Conservation (phyloP, 2,329 filamentous ascomycete genomes). For the Zasmidium citrigriseum region DNA sequence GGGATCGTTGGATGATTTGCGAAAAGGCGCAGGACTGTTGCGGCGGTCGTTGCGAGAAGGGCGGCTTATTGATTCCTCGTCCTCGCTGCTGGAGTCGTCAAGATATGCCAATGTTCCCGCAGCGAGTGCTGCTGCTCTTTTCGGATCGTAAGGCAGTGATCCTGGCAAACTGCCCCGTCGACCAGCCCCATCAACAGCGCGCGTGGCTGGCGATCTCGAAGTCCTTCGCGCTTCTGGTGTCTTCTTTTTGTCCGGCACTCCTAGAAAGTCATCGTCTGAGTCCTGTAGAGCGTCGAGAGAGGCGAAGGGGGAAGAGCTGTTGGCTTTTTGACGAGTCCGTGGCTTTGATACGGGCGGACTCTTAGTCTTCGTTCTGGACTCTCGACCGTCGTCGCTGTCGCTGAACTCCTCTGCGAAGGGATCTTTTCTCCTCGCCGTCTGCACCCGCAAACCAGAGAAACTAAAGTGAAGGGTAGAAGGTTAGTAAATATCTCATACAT, state of each 20-base stretch:
- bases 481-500: too few relatives aligned
- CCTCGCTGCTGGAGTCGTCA: constrained; percentile 35
- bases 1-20: constrained; percentile 20
- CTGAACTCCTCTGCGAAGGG: constrained; percentile 37
- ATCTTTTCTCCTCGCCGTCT: constrained; percentile 31
- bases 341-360: constrained; percentile 23
- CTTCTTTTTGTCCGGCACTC: constrained; percentile 17
- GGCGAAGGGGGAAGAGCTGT: constrained; percentile 18
- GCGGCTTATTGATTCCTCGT: constrained; percentile 13
- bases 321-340: constrained; percentile 15
- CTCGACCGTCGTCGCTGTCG: constrained; percentile 32
- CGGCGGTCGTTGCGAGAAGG: constrained; percentile 26
- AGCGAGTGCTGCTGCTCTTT: constrained; percentile 29
- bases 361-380: constrained; percentile 29
- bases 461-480: too few relatives aligned
- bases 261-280: constrained; percentile 32
- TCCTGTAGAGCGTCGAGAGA: constrained; percentile 23
- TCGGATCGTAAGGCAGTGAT: constrained; percentile 11
- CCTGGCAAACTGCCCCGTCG: constrained; percentile 26
- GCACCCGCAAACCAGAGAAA: constrained; percentile 34
- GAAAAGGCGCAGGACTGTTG: constrained; percentile 32
- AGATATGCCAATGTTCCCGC: constrained; percentile 34
- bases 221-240: constrained; percentile 32
- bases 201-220: constrained; percentile 17
- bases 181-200: constrained; percentile 19